Evolutionary conservation across 2,329 filamentous ascomycete genomes (phyloP), one percentile per base, ranked within the genome.

Genomic region (Triangularia setosa): DNA sequence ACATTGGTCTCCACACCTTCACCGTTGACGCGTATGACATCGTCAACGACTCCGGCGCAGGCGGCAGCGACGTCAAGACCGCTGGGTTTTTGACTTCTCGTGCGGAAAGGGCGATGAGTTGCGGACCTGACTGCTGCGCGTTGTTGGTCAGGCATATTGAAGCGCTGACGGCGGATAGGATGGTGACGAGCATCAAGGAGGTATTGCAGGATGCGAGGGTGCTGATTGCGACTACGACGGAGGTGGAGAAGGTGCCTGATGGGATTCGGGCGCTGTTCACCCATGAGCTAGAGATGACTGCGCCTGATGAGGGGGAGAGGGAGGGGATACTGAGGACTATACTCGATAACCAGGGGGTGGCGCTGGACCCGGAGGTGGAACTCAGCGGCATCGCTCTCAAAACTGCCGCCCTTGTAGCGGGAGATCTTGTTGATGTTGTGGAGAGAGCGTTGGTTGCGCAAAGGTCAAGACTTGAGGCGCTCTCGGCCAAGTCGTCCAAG

Each of bases 331-430:
- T 99, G 8, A 86, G 86, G 60, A 88, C 88, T 65, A 91, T 96
- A 35, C 85, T 97, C 33, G 85, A 90, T 33, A 88, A 92, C 64
- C 86, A 88, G 27, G 88, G 90, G 1, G 83, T 97, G 23, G 84
- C 86, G n/a, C 79, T 97, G 1, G 91, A 93, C 18, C 85, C 90
- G 0, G 90, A 93, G 59, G 92, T 97, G 3, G 93, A 97, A 63
- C 82, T 99, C 4, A 85, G 87, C 67, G 87, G 89, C 9, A 89
- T 99, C 16, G 95, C 95, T 0, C 84, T 99, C 59, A 98, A 98
- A 80, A 99, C 95, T 8, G 95, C 95, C 6, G 95, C 95, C 1
- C 82, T 99, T 7, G 95, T 99, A 2, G 95, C 95, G 21, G 95
- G 93, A 14, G 94, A 99, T 74, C 80, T 99, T 9, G 90, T 96